These are phyloP conservation scores for Ustilago bromivora DNA, from an alignment of 1,284 basidiomycete genomes.

Conservation along the genomic window DNA sequence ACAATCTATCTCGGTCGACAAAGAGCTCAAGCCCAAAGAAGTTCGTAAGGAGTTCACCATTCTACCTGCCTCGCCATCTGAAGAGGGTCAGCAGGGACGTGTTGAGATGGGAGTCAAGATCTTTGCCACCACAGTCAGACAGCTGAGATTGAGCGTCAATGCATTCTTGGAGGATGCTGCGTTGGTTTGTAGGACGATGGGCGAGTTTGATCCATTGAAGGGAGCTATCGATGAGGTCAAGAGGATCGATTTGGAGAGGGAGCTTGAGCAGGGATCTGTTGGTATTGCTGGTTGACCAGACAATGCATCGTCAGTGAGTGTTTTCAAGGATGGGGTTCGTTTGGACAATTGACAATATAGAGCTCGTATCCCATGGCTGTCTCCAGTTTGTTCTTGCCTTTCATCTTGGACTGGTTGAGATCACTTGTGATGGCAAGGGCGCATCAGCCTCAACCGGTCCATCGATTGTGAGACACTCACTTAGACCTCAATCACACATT, in stretches of 20 bases:
- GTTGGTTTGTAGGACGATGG: slow-evolving; percentile 58
- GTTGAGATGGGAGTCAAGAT: slow-evolving; percentile 51
- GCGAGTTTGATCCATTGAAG: slow-evolving; percentile 46
- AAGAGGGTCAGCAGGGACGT: neutral
- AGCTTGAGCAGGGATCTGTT: slow-evolving; percentile 58
- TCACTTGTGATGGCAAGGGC: no score
- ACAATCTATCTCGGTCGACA: slow-evolving; percentile 55
- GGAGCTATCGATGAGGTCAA: slow-evolving; percentile 32
- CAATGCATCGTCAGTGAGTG: no score
- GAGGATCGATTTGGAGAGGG: slow-evolving; percentile 36
- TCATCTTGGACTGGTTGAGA: no score
- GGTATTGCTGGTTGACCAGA: slow-evolving; percentile 50
- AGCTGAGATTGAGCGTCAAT: slow-evolving; percentile 58
- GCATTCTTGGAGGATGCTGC: slow-evolving; percentile 59
- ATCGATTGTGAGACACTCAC: neutral
- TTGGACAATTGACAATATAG: neutral
- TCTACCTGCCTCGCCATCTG: slow-evolving; percentile 19
- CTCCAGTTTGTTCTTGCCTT: neutral
- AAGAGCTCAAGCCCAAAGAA: slow-evolving; percentile 60
- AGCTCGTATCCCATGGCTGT: neutral
- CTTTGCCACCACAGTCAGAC: slow-evolving; percentile 59
- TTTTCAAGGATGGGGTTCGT: no score
- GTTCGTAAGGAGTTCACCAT: slow-evolving; percentile 51
- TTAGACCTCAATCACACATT: neutral
- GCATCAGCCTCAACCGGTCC: no score